Conservation (phyloP, 441 rosid species). For the Jatropha podagrica region DNA sequence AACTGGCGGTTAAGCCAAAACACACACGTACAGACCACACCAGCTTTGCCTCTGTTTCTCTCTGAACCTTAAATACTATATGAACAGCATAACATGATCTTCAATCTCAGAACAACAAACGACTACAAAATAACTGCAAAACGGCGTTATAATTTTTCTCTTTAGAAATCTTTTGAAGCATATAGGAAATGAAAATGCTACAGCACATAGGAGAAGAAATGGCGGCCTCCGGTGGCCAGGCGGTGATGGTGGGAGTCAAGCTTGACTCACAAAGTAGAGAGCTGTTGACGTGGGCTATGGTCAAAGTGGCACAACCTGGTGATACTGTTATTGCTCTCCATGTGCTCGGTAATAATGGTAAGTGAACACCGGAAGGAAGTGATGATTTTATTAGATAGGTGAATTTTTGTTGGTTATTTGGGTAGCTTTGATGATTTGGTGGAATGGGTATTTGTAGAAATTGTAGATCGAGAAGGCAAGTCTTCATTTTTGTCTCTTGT, state of each 20-base stretch:
- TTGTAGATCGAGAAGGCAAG: conserved; percentile 72
- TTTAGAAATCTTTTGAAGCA: background rate
- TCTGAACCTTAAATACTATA: conserved; percentile 15
- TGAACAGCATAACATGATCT: conserved; percentile 34
- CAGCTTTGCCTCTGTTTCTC: conserved; percentile 5
- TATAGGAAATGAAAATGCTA: conserved; percentile 37
- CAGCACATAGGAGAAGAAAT: conserved; percentile 29
- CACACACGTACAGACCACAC: background rate
- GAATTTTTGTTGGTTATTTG: conserved; percentile 26
- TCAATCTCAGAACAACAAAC: conserved; percentile 24
- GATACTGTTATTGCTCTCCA: conserved; percentile 87
- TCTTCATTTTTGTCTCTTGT: conserved; percentile 77
- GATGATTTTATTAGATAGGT: background rate
- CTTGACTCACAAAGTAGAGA: conserved; percentile 71
- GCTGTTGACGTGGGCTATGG: conserved; percentile 85
- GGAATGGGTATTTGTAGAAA: conserved; percentile 48
- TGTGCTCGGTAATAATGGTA: conserved; percentile 65
- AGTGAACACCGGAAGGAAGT: background rate
- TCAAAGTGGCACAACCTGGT: conserved; percentile 82
- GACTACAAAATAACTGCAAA: background rate
- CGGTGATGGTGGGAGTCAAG: conserved; percentile 82
- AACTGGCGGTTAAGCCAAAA: conserved; percentile 40
- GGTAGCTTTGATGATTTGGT: conserved; percentile 44
- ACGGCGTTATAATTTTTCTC: background rate
- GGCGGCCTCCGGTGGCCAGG: conserved; percentile 40